Conservation (phyloP, 2,329 filamentous ascomycete genomes). For the Graphiopsis chlorocephala region DNA sequence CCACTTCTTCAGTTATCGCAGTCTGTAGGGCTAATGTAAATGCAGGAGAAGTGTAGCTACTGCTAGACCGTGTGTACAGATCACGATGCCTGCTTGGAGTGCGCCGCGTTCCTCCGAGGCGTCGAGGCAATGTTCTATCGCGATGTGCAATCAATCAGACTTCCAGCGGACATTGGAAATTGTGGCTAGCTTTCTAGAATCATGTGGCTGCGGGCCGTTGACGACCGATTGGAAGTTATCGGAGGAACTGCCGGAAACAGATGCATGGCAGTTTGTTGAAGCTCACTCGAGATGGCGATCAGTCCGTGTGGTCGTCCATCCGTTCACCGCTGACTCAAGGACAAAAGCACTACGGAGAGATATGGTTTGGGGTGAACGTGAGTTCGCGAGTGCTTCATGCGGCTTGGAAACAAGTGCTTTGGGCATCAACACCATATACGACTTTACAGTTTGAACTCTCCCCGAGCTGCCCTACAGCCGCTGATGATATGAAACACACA, state of each 20-base stretch:
- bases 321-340: not conserved
- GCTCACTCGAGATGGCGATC: constrained; percentile 1
- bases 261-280: not conserved
- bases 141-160: not conserved
- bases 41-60: not conserved
- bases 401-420: not conserved
- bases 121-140: not conserved
- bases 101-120: not conserved
- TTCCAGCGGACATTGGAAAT: not conserved
- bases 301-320: not conserved
- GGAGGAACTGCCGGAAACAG: constrained; percentile 9
- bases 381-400: not conserved
- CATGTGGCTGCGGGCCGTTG: constrained; percentile 11
- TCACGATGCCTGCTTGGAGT: not conserved
- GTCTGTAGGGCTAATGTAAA: not conserved
- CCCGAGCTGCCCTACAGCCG: not conserved
- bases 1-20: not conserved
- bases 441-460: not conserved
- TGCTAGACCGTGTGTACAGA: not conserved
- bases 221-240: not conserved
- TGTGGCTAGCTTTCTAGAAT: not conserved
- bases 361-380: not conserved
- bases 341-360: not conserved
- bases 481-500: not conserved
- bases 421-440: not conserved